Conservation (phyloP, 2,329 filamentous ascomycete species). For the Eutypella sp. region DNA sequence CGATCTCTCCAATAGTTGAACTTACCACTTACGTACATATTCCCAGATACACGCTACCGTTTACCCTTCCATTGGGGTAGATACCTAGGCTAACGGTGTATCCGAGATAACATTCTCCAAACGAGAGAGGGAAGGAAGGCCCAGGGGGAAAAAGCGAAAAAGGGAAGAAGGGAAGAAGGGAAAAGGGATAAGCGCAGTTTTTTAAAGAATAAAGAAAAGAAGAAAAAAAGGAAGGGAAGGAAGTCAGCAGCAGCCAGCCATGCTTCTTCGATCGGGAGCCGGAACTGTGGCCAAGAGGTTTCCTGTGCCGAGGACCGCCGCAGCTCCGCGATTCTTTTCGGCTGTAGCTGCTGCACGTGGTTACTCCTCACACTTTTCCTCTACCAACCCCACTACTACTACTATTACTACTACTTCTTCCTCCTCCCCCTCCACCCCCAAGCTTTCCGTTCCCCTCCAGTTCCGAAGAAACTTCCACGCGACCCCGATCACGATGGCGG, state of each 20-base stretch:
- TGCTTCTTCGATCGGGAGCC: slow-evolving; percentile 34
- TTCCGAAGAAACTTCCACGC: slow-evolving; percentile 37
- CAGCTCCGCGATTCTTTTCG: slow-evolving; percentile 25
- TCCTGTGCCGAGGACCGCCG: slow-evolving; percentile 26
- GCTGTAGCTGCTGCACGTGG: slow-evolving; percentile 34
- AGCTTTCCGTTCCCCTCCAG: slow-evolving; percentile 19
- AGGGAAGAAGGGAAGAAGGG: too few species aligned
- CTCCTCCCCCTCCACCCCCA: slow-evolving; percentile 11
- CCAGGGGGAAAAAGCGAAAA: too few species aligned
- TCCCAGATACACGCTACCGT: too few species aligned
- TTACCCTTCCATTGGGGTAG: too few species aligned
- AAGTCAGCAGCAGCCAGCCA: slow-evolving; percentile 8
- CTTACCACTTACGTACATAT: too few species aligned
- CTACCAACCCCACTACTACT: slow-evolving; percentile 16
- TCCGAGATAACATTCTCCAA: too few species aligned
- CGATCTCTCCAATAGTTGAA: too few species aligned
- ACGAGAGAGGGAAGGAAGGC: too few species aligned
- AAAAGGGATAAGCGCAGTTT: too few species aligned
- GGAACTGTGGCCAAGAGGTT: slow-evolving; percentile 25
- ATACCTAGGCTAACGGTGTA: too few species aligned
- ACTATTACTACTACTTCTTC: slow-evolving; percentile 12
- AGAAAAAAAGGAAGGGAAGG: neutral
- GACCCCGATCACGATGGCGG: slow-evolving; percentile 43
- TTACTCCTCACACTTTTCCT: slow-evolving; percentile 17
- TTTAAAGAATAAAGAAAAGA: neutral